These are phyloP conservation scores for Solanum microdontum DNA, from an alignment of 257 asterid genomes.

Conservation along the genomic window DNA sequence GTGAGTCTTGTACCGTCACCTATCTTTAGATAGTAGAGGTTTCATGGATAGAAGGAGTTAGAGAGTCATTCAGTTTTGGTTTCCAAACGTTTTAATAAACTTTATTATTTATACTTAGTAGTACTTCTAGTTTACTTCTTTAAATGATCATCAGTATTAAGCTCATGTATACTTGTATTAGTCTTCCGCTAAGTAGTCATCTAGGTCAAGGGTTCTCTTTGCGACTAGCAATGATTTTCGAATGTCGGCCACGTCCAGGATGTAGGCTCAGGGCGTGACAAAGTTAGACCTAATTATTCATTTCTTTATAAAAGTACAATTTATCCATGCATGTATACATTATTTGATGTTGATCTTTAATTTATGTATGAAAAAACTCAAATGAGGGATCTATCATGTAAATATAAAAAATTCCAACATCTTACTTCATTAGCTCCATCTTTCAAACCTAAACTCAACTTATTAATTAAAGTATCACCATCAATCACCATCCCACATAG, in stretches of 20 bases:
- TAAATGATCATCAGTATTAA: neutral
- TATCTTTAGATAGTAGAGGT: neutral
- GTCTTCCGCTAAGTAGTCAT: neutral
- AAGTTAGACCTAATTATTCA: neutral
- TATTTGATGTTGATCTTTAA: neutral
- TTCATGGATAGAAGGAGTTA: neutral
- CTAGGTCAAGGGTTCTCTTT: neutral
- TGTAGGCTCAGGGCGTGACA: neutral
- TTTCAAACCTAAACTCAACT: constrained; percentile 21
- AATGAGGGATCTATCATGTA: neutral
- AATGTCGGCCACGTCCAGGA: neutral
- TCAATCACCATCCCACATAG: constrained; percentile 8
- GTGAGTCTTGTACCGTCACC: neutral
- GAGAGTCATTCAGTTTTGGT: neutral
- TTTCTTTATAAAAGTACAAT: neutral
- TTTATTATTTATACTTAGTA: too few species aligned
- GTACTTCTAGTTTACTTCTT: neutral
- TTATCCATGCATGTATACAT: neutral
- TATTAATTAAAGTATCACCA: constrained; percentile 6
- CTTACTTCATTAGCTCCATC: constrained; percentile 5
- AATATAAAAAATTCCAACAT: neutral
- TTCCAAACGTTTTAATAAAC: neutral
- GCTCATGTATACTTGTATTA: neutral
- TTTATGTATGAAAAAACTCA: neutral
- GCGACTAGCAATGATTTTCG: neutral